phyloP scores from a whole-genome alignment of 192 early-diverging fungal genomes.

The Powellomyces hirtus region DNA sequence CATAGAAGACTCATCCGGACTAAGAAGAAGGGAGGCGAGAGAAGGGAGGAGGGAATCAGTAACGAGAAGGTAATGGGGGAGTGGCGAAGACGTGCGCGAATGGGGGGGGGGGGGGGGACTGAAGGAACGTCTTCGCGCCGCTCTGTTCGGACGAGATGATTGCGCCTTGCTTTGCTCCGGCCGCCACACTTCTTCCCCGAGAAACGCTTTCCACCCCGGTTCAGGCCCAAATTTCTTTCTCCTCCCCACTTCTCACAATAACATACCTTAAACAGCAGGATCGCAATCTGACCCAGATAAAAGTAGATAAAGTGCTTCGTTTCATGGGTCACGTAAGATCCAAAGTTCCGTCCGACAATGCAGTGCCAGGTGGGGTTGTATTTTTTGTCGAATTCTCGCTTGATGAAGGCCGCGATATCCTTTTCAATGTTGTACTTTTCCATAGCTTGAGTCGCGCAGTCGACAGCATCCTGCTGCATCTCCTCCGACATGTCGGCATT shows the following conservation, averaged over 20 bases:
- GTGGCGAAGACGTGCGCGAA: too few relatives aligned
- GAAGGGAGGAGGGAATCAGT: too few relatives aligned
- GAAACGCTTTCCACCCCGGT: too few relatives aligned
- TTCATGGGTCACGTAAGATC: conserved; percentile 96
- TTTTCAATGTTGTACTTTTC: conserved; percentile 96
- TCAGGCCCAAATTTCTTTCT: too few relatives aligned
- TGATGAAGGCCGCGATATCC: conserved; percentile 97
- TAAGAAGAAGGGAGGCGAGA: too few relatives aligned
- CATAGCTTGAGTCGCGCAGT: conserved; percentile 78
- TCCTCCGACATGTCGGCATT: conserved; percentile 97
- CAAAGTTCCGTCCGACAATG: conserved; percentile 99
- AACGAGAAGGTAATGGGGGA: too few relatives aligned
- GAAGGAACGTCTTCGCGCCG: too few relatives aligned
- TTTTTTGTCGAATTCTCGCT: conserved; percentile 98
- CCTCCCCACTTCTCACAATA: too few relatives aligned
- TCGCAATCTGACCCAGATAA: conserved; percentile 90
- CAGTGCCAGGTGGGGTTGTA: conserved; percentile 98
- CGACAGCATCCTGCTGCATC: conserved; percentile 89
- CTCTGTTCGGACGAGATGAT: too few relatives aligned
- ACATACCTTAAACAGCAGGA: conserved; percentile 83
- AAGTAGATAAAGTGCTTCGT: conserved; percentile 97
- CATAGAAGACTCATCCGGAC: too few relatives aligned
- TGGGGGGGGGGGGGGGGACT: too few relatives aligned
- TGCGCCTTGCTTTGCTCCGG: neutral
- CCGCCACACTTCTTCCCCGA: neutral